A percentile compares a stretch with the other conserved stretches of the same genome.
These are phyloP conservation scores for Carex pumila DNA, from an alignment of 176 grass and related monocot genomes.

Conservation along the genomic window DNA sequence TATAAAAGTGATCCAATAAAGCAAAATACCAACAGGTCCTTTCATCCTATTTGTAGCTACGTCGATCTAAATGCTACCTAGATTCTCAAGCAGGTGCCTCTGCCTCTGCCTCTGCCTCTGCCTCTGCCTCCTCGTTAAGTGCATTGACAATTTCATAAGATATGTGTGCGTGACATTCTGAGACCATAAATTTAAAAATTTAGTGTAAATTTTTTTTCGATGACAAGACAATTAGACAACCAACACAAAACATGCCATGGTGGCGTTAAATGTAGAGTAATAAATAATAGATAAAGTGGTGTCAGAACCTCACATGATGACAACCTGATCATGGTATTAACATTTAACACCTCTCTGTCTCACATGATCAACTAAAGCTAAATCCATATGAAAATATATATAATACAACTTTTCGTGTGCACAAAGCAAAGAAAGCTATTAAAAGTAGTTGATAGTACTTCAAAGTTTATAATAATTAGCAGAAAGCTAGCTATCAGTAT, in stretches of 20 bases:
- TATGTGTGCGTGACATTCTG: not conserved
- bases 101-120: too few species aligned
- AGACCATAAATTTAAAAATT: not conserved
- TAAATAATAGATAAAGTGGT: not conserved
- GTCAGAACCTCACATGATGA: conserved; percentile 11
- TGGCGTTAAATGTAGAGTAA: not conserved
- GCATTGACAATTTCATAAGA: too few species aligned
- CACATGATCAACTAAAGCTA: not conserved
- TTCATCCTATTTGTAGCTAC: too few species aligned
- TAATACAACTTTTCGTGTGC: not conserved
- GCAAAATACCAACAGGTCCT: too few species aligned
- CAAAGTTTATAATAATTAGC: conserved; percentile 2
- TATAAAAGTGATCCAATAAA: too few species aligned
- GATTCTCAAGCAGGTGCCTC: too few species aligned
- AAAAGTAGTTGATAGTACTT: not conserved
- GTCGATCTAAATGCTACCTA: too few species aligned
- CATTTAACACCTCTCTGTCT: too few species aligned
- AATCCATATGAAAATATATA: not conserved
- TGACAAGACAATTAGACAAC: not conserved
- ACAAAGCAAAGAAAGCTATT: not conserved
- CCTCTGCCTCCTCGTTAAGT: too few species aligned
- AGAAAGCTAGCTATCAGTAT: conserved; percentile 3
- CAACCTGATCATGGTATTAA: not conserved
- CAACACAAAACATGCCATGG: conserved; percentile 7
- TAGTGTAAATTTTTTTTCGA: not conserved